Evolutionary conservation across 1,284 basidiomycete species (phyloP), one percentile per base, ranked within the genome.

Genomic region (Puccinia horiana): DNA sequence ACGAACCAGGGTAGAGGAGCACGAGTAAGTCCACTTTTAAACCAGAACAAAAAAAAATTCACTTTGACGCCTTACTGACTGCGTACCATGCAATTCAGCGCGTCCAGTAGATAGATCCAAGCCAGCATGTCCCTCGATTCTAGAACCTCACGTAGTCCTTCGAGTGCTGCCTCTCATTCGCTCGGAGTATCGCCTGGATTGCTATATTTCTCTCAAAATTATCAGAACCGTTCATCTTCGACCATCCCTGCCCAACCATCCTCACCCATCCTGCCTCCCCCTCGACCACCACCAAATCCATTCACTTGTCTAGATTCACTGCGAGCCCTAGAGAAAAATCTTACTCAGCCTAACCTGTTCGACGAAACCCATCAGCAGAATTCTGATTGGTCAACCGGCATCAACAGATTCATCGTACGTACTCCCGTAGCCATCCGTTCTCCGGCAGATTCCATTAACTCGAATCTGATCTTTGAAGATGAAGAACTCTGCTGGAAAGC

Each of bases 401-500:
- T 81, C 54, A 72, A 70, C 40, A 44, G 79, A 65, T 72, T 74
- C 6, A 65, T 81, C n/a, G 61, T 81, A 23, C 40, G 54, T n/a
- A n/a, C 35, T n/a, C 74, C 74, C 26, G 26, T 44, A 32, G 42
- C 47, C 32, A 18, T 58, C 35, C 56, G 26, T 29, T 67, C 56
- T 20, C 16, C 56, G 3, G 4, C 63, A 54, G 70, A 54, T 26
- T 37, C 44, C 40, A 73, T 37, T 26, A 37, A 61, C 52, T 70
- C 52, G 47, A 16, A 67, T 42, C 63, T 42, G 37, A 16, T 67
- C 35, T 70, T 72, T 63, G 67, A 54, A 42, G 67, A 74, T 73
- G 79, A 81, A 74, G 69, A 81, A 74, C 56, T 81, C 32, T 58
- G 56, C 32, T 81, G 79, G 79, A 81, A 81, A 65, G 79, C 37